Evolutionary conservation across 2,329 filamentous ascomycete species (phyloP), one percentile per base, ranked within the genome.

Genomic region (Zymoseptoria ardabiliae): DNA sequence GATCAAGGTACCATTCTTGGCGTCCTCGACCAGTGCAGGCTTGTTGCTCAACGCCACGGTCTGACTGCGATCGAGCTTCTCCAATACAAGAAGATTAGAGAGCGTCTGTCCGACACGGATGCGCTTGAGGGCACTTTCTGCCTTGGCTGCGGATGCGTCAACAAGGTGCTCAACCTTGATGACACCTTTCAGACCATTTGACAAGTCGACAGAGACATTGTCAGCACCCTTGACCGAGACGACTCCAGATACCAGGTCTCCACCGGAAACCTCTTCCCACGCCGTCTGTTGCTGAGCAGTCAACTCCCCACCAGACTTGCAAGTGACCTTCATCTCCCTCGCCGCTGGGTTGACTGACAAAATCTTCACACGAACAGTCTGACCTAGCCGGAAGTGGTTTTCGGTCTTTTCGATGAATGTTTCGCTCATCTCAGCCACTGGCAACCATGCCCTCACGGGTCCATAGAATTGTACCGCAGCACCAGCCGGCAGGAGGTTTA

Each of bases 341-440:
- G 83, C 79, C 59, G 88, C 85, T 1, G 85, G 78, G 66, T 96
- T 86, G 54, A 97, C 85, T 54, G 87, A 89, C 35, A 96, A 75
- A n/a, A 95, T 85, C 69, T 93, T 90, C 20, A 97, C 89, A 69
- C 85, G 95, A 65, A 99, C 88, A 1, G 96, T 93, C 73, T 99
- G 94, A 0, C 94, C 95, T 50, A 86, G 77, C 41, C 88, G 86
- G 78, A 99, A 99, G 75, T 97, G 92, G 69, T 95, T 86, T 52
- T 84, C 85, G 4, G 94, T 91, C 69, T 97, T 89, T 66, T 88
- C 84, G 69, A 99, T 97, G 71, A 88, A 97, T 10, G 92, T 91
- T 73, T 99, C 94, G 72, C 94, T 97, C 94, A 99, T 99, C 75
- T 99, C 93, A 1, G 90, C 90, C 0, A 96, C 87, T 2, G 94